A percentile compares a stretch with the other conserved stretches of the same genome.
Conservation (phyloP, 169 alveolate species). For the Plasmodium relictum region DNA sequence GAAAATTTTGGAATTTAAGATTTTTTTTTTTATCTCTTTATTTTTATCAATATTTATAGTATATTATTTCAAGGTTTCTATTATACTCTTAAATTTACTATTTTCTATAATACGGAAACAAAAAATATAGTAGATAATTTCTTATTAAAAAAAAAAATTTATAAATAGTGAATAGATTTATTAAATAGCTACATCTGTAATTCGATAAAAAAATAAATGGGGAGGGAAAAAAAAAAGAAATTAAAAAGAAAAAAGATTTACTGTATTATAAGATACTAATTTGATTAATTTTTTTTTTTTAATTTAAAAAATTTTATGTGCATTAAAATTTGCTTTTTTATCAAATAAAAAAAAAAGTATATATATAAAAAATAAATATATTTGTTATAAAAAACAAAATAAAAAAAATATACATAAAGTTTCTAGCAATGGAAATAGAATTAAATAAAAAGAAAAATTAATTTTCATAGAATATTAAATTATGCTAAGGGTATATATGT, state of each 20-base stretch:
- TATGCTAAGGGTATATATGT: neutral
- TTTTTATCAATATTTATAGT: too few relatives aligned
- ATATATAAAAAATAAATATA: neutral
- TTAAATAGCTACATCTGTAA: neutral
- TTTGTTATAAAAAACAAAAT: neutral
- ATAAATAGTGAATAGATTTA: conserved; percentile 1
- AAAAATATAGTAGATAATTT: neutral
- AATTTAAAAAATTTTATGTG: conserved; percentile 20
- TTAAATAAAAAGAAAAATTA: conserved; percentile 9
- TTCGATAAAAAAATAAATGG: neutral
- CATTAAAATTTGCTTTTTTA: conserved; percentile 6
- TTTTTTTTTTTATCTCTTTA: too few relatives aligned
- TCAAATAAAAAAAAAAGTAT: conserved; percentile 4
- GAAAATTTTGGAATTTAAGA: too few relatives aligned
- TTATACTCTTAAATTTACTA: too few relatives aligned
- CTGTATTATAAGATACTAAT: conserved; percentile 3
- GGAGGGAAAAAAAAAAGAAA: neutral
- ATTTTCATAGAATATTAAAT: neutral
- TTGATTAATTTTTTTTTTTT: neutral
- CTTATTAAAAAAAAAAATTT: conserved; percentile 5
- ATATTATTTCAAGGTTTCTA: too few relatives aligned
- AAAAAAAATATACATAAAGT: neutral
- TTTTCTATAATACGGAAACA: too few relatives aligned
- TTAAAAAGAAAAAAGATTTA: conserved; percentile 18
- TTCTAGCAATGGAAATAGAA: conserved; percentile 33